Base-by-base conservation (phyloP, 257 asterid genomes). In the Solanum bulbocastanum region DNA sequence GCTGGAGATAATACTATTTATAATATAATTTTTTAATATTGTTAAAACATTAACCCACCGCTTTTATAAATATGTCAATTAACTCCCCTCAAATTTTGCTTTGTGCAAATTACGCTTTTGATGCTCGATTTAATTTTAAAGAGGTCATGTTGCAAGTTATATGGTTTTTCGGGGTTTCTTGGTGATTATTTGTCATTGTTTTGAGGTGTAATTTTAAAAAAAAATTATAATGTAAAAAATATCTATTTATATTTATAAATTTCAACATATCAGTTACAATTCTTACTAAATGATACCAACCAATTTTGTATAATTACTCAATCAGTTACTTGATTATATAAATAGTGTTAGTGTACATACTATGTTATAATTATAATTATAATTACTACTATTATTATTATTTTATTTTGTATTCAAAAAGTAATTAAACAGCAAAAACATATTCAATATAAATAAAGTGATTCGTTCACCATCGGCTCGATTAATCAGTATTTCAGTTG, bases 391-490 rank as follows among this genome's bases (percentile, higher is more conserved):
- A n/a, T n/a, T n/a, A n/a, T n/a, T n/a, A n/a, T 49, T 49, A 6
- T 10, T 4, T 62, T 62, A 62, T 22, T 23, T 23, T 60, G n/a
- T 56, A 60, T 60, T 22, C 2, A 22, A 60, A 60, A 0, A 60
- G 5, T 23, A 23, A 23, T 22, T 60, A 60, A 22, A 60, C 0
- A 60, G 0, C 0, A 60, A 60, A 0, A 60, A 60, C 3, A 23
- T 60, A 23, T 23, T 23, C 5, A 0, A 10, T 60, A 9, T 23
- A 60, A 23, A 58, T 58, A 58, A 58, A 58, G 25, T 58, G 65
- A 20, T 7, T 58, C 1, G 0, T 60, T 60, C 10, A 10, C 1
- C 0, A 3, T 22, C 1, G 8, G 0, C 4, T 1, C 8, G 6
- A 6, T 66, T 27, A 1, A 5, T 2, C 2, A 13, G 3, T 3